phyloP scores from a whole-genome alignment of 2,329 filamentous ascomycete species.

The Diatrype stigma region DNA sequence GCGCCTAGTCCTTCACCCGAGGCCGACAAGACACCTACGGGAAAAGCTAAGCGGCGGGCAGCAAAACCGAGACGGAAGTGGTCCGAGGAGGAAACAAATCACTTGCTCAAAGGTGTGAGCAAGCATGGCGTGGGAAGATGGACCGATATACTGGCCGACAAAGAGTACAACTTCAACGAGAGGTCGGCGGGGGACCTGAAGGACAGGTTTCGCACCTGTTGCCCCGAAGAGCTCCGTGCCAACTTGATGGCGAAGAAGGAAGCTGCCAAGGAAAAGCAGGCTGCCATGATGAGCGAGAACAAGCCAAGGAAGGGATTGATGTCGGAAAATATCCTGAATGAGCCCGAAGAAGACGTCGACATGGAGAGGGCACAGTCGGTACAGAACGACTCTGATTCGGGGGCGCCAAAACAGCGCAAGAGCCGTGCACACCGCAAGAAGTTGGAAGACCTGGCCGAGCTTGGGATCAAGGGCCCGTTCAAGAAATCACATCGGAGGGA shows the following conservation, averaged over 20 bases:
- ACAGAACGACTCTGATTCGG: conserved; percentile 32
- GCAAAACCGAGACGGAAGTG: conserved; percentile 58
- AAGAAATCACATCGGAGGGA: conserved; percentile 58
- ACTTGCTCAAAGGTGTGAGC: conserved; percentile 57
- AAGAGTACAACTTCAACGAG: conserved; percentile 56
- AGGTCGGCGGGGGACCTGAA: conserved; percentile 61
- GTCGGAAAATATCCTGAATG: conserved; percentile 54
- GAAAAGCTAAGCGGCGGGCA: conserved; percentile 48
- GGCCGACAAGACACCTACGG: conserved; percentile 25
- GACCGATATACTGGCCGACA: conserved; percentile 60
- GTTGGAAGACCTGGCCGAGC: conserved; percentile 48
- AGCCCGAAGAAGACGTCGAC: conserved; percentile 33
- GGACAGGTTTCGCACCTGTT: conserved; percentile 63
- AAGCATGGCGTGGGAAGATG: conserved; percentile 62
- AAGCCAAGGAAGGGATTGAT: conserved; percentile 46
- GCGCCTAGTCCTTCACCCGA: conserved; percentile 24
- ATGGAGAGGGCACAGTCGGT: conserved; percentile 18
- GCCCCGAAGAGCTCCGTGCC: conserved; percentile 54
- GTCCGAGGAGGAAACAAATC: conserved; percentile 62
- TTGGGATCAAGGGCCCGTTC: conserved; percentile 60
- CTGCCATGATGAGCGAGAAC: conserved; percentile 20
- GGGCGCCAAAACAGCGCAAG: conserved; percentile 37
- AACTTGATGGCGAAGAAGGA: conserved; percentile 30
- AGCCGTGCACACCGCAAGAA: conserved; percentile 53
- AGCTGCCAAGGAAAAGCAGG: conserved; percentile 17